phyloP scores from a whole-genome alignment of 73 alveolate species.

The Tetrahymena borealis region DNA sequence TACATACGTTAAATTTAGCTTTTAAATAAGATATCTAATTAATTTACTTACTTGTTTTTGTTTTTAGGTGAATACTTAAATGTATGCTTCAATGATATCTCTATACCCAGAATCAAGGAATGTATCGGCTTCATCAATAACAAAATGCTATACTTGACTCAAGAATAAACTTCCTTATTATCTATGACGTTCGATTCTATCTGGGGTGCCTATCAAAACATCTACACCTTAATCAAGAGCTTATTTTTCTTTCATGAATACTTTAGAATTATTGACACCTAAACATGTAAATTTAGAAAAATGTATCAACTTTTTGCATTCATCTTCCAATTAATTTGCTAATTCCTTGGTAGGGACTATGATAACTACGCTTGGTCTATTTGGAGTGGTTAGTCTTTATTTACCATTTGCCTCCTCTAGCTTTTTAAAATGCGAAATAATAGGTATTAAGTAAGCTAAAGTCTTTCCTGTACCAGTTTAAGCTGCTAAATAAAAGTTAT shows the following conservation, averaged over 20 bases:
- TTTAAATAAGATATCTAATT: conserved; percentile 43
- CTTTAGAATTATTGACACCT: conserved; percentile 45
- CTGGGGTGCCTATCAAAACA: conserved; percentile 59
- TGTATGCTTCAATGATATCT: not conserved
- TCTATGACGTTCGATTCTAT: conserved; percentile 52
- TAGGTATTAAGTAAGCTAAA: conserved; percentile 26
- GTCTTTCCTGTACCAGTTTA: conserved; percentile 44
- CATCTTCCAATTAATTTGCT: conserved; percentile 50
- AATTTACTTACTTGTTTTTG: conserved; percentile 18
- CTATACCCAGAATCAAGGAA: conserved; percentile 65
- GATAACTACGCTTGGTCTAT: conserved; percentile 49
- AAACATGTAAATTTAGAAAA: conserved; percentile 46
- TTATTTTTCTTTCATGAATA: conserved; percentile 27
- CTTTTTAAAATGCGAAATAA: not conserved
- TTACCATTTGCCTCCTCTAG: conserved; percentile 12
- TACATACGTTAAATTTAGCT: conserved; percentile 24
- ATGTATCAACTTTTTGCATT: conserved; percentile 48
- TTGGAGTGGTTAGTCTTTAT: not conserved
- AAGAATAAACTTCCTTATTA: conserved; percentile 40
- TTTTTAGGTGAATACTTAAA: conserved; percentile 7
- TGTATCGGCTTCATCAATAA: conserved; percentile 76
- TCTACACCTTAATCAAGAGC: conserved; percentile 60
- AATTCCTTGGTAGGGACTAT: conserved; percentile 73
- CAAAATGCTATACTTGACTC: conserved; percentile 44
- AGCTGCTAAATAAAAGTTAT: conserved; percentile 10